Evolutionary conservation across 225 moss, liverwort and hornwort species (phyloP).

Genomic region (Asterella californica): DNA sequence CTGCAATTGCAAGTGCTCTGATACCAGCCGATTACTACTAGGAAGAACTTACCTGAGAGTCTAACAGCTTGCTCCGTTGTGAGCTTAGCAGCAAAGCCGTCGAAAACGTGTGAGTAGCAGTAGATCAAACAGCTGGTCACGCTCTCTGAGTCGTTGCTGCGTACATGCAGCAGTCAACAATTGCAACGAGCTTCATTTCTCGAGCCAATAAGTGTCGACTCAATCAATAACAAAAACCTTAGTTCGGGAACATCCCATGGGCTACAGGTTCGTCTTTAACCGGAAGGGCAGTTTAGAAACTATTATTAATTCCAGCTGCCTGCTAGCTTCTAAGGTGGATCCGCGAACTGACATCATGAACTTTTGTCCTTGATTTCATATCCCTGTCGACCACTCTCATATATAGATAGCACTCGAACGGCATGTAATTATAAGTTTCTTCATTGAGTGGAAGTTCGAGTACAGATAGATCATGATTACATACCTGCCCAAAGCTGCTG

Average conservation of each 20-base stretch:
- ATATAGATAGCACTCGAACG: background rate
- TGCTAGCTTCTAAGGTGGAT: background rate
- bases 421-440: background rate
- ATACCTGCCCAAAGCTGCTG: slow-evolving; percentile 8
- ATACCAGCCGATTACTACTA: too few relatives aligned
- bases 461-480: background rate
- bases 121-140: slow-evolving; percentile 13
- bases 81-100: slow-evolving; percentile 20
- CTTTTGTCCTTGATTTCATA: too few relatives aligned
- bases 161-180: background rate
- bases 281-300: background rate
- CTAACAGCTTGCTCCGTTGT: background rate
- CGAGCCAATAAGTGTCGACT: background rate
- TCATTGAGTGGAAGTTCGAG: background rate
- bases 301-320: background rate
- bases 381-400: too few relatives aligned
- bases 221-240: background rate
- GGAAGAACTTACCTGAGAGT: background rate
- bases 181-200: background rate
- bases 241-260: background rate
- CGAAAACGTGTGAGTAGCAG: slow-evolving; percentile 16
- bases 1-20: background rate
- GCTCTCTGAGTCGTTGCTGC: background rate
- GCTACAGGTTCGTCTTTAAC: background rate
- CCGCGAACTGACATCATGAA: too few relatives aligned